Conservation (phyloP, 2,329 filamentous ascomycete genomes). For the Penicillium sp. region DNA sequence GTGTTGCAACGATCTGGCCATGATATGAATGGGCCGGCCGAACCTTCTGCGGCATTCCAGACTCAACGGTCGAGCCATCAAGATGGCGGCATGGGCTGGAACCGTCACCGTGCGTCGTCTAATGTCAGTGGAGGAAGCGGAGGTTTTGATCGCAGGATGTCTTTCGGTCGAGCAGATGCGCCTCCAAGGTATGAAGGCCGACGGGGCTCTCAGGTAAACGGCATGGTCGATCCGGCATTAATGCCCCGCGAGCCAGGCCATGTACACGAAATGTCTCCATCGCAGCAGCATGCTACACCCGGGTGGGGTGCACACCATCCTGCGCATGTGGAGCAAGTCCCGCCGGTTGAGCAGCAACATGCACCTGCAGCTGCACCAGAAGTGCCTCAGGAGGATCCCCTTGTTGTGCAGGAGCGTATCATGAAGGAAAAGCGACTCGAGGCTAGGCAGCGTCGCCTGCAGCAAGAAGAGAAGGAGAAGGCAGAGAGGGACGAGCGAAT, state of each 20-base stretch:
- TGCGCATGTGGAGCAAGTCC: slow-evolving; percentile 29
- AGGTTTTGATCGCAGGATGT: slow-evolving; percentile 63
- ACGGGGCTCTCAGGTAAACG: slow-evolving; percentile 40
- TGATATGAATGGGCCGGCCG: slow-evolving; percentile 65
- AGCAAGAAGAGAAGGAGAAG: slow-evolving; percentile 57
- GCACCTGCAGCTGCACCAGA: slow-evolving; percentile 15
- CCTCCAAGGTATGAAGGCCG: slow-evolving; percentile 40
- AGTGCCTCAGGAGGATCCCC: slow-evolving; percentile 39
- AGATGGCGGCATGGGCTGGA: slow-evolving; percentile 58
- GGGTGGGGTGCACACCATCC: slow-evolving; percentile 31
- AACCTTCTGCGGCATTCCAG: slow-evolving; percentile 85
- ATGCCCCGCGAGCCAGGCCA: slow-evolving; percentile 27
- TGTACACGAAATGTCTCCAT: slow-evolving; percentile 25
- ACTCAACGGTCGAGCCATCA: slow-evolving; percentile 69
- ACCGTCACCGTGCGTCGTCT: slow-evolving; percentile 79
- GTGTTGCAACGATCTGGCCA: slow-evolving; percentile 72
- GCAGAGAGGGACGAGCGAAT: slow-evolving; percentile 59
- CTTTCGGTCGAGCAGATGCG: slow-evolving; percentile 50
- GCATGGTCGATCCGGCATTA: slow-evolving; percentile 33
- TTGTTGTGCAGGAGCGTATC: slow-evolving; percentile 57
- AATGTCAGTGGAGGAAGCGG: slow-evolving; percentile 87
- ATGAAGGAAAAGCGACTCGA: slow-evolving; percentile 60
- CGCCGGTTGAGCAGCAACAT: slow-evolving; percentile 21
- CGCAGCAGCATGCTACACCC: slow-evolving; percentile 27
- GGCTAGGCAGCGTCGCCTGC: slow-evolving; percentile 53